Evolutionary conservation across 78 protist genomes (phyloP).

Genomic region (Mastigamoeba balamuthi): DNA sequence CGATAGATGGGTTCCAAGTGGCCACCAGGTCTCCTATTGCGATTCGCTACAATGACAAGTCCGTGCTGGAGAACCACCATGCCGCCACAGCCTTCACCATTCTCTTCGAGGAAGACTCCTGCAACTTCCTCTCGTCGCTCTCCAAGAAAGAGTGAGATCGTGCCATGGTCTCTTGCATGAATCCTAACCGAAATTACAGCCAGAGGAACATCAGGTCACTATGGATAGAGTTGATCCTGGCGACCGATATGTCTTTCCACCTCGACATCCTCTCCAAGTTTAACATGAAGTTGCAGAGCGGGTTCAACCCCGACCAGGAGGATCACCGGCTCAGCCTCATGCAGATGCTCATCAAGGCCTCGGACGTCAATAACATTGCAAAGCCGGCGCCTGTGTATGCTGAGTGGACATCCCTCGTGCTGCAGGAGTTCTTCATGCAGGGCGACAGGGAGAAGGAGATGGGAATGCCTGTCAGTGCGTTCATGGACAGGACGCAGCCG

Average conservation of each 20-base stretch:
- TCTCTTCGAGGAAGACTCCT: background rate
- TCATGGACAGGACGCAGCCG: slow-evolving; percentile 48
- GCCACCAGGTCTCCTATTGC: slow-evolving; percentile 23
- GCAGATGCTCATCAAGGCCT: slow-evolving; percentile 10
- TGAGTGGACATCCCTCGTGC: slow-evolving; percentile 11
- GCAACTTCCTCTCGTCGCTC: background rate
- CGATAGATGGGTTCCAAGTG: slow-evolving; percentile 18
- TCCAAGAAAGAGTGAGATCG: no score
- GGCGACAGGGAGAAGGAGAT: slow-evolving; percentile 51
- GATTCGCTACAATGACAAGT: slow-evolving; percentile 25
- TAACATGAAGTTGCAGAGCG: background rate
- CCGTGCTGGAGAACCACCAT: slow-evolving; percentile 44
- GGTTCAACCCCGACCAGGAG: background rate
- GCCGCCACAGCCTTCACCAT: slow-evolving; percentile 5
- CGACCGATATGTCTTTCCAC: slow-evolving; percentile 36
- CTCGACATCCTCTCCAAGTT: slow-evolving; percentile 16
- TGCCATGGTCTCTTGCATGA: no score
- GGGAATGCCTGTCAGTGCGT: slow-evolving; percentile 44
- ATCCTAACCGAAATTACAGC: no score
- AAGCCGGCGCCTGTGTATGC: background rate
- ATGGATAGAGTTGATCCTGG: background rate
- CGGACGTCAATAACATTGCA: slow-evolving; percentile 19
- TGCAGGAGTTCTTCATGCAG: slow-evolving; percentile 34
- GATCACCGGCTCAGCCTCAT: slow-evolving; percentile 11
- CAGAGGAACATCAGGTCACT: slow-evolving; percentile 11